phyloP scores from a whole-genome alignment of 176 grass and related monocot species.

The maize (Zea mays) region Zm-B73-REFERENCE-NAM-5.0 NC_050101.1:125977001-125977500 shows the following conservation, averaged over 20 bases:
- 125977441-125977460: conserved; percentile 12
- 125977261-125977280: background rate
- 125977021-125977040: background rate
- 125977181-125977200: no score
- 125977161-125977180: background rate
- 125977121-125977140: background rate
- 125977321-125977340: background rate
- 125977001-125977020: background rate
- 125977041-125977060: background rate
- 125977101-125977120: conserved; percentile 1
- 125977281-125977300: background rate
- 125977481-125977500: conserved; percentile 84
- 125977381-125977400: background rate
- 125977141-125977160: background rate
- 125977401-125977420: background rate
- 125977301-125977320: conserved; percentile 8
- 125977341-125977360: background rate
- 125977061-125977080: background rate
- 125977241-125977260: background rate
- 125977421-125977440: background rate
- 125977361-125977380: background rate
- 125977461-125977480: conserved; percentile 73
- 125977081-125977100: background rate
- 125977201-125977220: background rate
- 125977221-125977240: background rate